Conservation (phyloP, 1,139 yeast genomes). For the Blastobotrys ciferrii region DNA sequence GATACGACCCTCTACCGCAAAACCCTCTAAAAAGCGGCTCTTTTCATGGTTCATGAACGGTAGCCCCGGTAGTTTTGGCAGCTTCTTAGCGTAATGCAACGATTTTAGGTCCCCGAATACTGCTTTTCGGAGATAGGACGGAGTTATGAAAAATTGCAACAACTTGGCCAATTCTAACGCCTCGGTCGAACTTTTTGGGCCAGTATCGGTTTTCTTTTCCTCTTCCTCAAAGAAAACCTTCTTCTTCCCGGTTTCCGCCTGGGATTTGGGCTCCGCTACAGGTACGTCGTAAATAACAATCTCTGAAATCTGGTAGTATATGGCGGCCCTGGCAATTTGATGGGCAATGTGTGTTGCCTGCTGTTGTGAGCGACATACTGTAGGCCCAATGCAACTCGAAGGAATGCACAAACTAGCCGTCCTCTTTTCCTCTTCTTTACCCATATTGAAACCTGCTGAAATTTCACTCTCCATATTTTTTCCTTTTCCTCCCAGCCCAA, state of each 20-base stretch:
- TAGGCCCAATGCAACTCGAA: conserved; percentile 60
- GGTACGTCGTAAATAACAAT: conserved; percentile 55
- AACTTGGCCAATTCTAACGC: conserved; percentile 54
- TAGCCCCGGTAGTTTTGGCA: conserved; percentile 69
- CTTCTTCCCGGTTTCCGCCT: conserved; percentile 25
- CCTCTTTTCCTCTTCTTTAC: neutral
- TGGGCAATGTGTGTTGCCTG: conserved; percentile 73
- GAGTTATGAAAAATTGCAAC: conserved; percentile 80
- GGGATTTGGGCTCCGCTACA: conserved; percentile 36
- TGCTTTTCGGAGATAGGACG: conserved; percentile 70
- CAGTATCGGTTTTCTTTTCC: conserved; percentile 17
- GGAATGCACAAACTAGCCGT: conserved; percentile 27
- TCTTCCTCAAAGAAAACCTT: conserved; percentile 29
- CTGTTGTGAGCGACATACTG: conserved; percentile 61
- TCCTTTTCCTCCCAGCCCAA: neutral
- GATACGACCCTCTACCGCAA: conserved; percentile 58
- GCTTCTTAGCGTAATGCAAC: conserved; percentile 62
- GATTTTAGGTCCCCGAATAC: conserved; percentile 53
- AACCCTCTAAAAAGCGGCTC: conserved; percentile 56
- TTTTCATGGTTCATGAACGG: conserved; percentile 62
- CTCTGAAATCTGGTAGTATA: conserved; percentile 67
- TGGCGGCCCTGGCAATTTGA: conserved; percentile 75
- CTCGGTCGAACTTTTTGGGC: conserved; percentile 15
- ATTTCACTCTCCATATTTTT: neutral
- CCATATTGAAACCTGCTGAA: neutral